These are phyloP conservation scores for Nakaseomyces uthaithaninus DNA, from an alignment of 1,139 yeast genomes.

Conservation along the genomic window DNA sequence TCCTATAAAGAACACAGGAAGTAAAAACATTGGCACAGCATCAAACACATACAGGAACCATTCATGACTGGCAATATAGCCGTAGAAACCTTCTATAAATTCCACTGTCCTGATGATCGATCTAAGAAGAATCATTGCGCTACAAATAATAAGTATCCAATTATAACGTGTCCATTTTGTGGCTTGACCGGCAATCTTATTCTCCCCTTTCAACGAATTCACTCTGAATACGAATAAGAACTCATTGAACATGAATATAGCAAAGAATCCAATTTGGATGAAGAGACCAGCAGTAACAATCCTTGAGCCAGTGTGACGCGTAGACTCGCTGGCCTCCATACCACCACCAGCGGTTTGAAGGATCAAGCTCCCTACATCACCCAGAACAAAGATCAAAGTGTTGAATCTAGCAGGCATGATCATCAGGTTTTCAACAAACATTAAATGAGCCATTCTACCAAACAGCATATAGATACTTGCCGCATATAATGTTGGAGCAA, in stretches of 20 bases:
- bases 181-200: conserved; percentile 7
- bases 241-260: conserved; percentile 30
- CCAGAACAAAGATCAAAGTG: conserved; percentile 39
- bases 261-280: conserved; percentile 37
- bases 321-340: conserved; percentile 25
- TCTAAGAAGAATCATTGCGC: conserved; percentile 36
- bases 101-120: conserved; percentile 38
- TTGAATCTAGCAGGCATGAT: conserved; percentile 32
- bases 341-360: conserved; percentile 43
- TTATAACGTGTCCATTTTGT: conserved; percentile 23
- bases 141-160: conserved; percentile 25
- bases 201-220: conserved; percentile 7
- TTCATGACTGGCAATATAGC: conserved; percentile 35
- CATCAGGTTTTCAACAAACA: conserved; percentile 30
- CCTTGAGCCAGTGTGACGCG: conserved; percentile 23
- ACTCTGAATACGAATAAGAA: conserved; percentile 18
- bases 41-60: conserved; percentile 36
- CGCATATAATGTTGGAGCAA: conserved; percentile 41
- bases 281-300: conserved; percentile 32
- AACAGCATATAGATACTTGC: conserved; percentile 42
- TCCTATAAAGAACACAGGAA: not conserved
- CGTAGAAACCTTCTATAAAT: conserved; percentile 35
- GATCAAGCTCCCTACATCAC: conserved; percentile 38
- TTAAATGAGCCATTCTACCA: conserved; percentile 32
- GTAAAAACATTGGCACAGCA: conserved; percentile 27